Percentiles rank a stretch among this genome's conserved stretches.
Evolutionary conservation across 176 grass and related monocot genomes (phyloP).

Genomic region (Phyllostachys edulis): DNA sequence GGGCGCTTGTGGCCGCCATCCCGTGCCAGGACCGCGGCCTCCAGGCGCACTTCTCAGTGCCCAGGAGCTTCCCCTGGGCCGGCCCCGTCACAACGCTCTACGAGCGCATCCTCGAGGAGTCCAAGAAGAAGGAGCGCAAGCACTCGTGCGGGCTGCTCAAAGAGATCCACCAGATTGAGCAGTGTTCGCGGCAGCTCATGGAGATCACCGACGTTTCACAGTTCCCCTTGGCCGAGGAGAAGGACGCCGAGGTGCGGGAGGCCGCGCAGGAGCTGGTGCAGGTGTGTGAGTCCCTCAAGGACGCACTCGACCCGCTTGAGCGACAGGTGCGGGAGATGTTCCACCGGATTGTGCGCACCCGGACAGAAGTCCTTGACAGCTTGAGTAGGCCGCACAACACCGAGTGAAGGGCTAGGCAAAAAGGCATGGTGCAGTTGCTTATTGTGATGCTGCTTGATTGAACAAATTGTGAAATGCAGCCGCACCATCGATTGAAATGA

Average conservation of each 20-base stretch:
- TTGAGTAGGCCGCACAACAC: slow-evolving; percentile 47
- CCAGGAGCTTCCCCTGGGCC: slow-evolving; percentile 67
- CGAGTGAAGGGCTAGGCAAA: slow-evolving; percentile 23
- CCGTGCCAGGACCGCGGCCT: slow-evolving; percentile 93
- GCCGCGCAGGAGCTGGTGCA: slow-evolving; percentile 53
- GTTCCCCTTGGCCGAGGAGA: slow-evolving; percentile 57
- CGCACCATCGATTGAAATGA: not conserved
- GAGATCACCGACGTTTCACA: slow-evolving; percentile 66
- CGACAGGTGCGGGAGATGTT: slow-evolving; percentile 80
- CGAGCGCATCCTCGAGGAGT: slow-evolving; percentile 80
- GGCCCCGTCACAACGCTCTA: slow-evolving; percentile 42
- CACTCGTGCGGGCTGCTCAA: slow-evolving; percentile 68
- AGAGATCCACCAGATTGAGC: slow-evolving; percentile 91
- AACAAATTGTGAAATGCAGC: slow-evolving; percentile 8
- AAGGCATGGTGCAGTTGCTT: not conserved
- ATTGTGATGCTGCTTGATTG: not conserved
- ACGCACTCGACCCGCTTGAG: slow-evolving; percentile 81
- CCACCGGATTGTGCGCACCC: slow-evolving; percentile 68
- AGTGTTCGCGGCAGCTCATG: slow-evolving; percentile 59
- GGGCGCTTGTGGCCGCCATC: slow-evolving; percentile 70
- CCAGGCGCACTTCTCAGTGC: slow-evolving; percentile 59
- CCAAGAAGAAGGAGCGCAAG: slow-evolving; percentile 86
- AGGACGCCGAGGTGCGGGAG: slow-evolving; percentile 59
- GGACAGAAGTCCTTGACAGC: slow-evolving; percentile 79
- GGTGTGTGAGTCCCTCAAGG: slow-evolving; percentile 61